Base-by-base conservation (phyloP, 2,329 filamentous ascomycete species). In the Nemania diffusa region DNA sequence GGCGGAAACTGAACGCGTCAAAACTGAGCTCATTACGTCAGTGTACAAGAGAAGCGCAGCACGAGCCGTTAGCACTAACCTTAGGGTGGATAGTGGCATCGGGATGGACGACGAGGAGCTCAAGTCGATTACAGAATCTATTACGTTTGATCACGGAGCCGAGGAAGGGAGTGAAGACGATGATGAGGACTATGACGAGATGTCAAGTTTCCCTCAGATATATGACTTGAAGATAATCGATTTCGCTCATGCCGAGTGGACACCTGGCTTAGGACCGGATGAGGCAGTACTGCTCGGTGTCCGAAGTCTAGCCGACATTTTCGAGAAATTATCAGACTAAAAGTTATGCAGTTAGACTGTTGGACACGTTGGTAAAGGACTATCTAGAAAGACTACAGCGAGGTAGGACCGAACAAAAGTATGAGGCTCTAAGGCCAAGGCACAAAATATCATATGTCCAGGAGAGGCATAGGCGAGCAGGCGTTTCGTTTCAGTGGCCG, bases 241-340 rank as follows among this genome's bases (percentile, higher is more conserved):
- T 79, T 99, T 99, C 84, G 96, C 96, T 1, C 96, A 99, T 79
- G 96, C 96, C 11, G 82, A 84, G 57, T 98, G 91, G 90, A 91
- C 89, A 1, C 91, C 92, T 0, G 93, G 93, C 0, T 81, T 91
- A 74, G 95, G 95, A 0, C 91, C 92, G 0, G 96, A 99, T 78
- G 91, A 97, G 80, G 98, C 98, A 76, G 82, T 87, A 15, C 83
- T 97, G 34, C 82, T 83, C 40, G 94, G 94, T 0, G 88, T 97
- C 69, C 84, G 89, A 76, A 95, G 86, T 76, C 82, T 95, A 42
- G 84, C 87, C 58, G 84, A 84, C 67, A 90, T 97, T 32, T 90
- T 98, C 73, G 85, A 89, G 65, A 85, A 91, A 62, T 80, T 97
- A 76, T 80, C 84, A 24, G 71, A 78, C 60, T 79, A 71, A 69